These are phyloP conservation scores for Biancaea sappan DNA, from an alignment of 306 rosid genomes.

Conservation along the genomic window DNA sequence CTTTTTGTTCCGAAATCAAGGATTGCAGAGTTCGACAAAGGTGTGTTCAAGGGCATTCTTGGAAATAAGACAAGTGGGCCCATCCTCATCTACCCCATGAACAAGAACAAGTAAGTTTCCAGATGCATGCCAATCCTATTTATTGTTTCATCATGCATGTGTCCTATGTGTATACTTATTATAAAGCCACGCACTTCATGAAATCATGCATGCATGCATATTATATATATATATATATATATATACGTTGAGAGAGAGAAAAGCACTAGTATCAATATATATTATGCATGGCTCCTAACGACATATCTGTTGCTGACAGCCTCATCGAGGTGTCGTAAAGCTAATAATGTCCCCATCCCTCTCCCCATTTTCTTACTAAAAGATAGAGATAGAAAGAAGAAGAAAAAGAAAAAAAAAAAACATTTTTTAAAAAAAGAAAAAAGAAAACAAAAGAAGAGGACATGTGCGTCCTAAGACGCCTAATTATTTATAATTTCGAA, in stretches of 20 bases:
- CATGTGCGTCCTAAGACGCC: too few species aligned
- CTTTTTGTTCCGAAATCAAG: constrained; percentile 92
- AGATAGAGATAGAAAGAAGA: neutral
- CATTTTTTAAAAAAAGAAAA: neutral
- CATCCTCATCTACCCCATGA: constrained; percentile 95
- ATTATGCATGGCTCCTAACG: constrained; percentile 30
- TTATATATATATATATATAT: too few species aligned
- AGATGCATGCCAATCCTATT: constrained; percentile 10
- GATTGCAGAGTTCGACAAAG: constrained; percentile 76
- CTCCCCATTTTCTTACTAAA: neutral
- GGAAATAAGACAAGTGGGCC: constrained; percentile 96
- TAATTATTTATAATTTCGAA: too few species aligned
- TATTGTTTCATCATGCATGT: constrained; percentile 21
- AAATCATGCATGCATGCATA: constrained; percentile 34
- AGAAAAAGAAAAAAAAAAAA: neutral
- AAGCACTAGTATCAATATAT: neutral
- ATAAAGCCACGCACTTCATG: constrained; percentile 26
- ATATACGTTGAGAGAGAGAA: neutral
- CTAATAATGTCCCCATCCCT: constrained; percentile 23
- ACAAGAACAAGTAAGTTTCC: constrained; percentile 75
- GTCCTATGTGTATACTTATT: neutral
- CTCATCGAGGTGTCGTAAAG: constrained; percentile 24
- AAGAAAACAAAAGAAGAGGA: neutral
- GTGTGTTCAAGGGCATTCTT: constrained; percentile 90
- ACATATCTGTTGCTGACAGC: constrained; percentile 33